Evolutionary conservation across 495 filamentous ascomycete species (phyloP).

Genomic region (Platismatia glauca): DNA sequence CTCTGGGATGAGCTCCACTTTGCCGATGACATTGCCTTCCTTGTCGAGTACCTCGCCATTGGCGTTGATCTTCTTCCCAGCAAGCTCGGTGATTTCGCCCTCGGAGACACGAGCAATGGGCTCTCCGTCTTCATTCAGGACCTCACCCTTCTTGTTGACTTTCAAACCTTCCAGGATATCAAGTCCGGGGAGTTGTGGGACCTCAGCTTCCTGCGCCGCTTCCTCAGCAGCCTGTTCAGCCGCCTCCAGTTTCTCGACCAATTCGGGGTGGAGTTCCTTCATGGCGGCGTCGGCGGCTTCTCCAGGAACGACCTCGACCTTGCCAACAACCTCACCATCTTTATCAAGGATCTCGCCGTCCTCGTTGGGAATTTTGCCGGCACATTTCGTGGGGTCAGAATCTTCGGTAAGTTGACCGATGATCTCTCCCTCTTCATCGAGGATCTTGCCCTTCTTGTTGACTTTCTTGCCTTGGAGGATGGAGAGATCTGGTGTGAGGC

Average conservation of each 20-base stretch:
- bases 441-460: slow-evolving; percentile 48
- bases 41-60: slow-evolving; percentile 41
- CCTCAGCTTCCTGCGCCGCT: slow-evolving; percentile 36
- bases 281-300: slow-evolving; percentile 45
- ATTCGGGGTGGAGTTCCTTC: slow-evolving; percentile 38
- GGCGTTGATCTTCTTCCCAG: slow-evolving; percentile 45
- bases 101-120: slow-evolving; percentile 41
- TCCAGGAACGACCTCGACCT: slow-evolving; percentile 41
- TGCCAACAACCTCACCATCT: slow-evolving; percentile 41
- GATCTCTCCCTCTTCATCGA: slow-evolving; percentile 44
- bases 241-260: slow-evolving; percentile 30
- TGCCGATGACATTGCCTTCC: slow-evolving; percentile 33
- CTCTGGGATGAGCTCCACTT: slow-evolving; percentile 25
- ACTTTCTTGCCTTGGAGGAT: slow-evolving; percentile 44
- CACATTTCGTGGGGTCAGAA: slow-evolving; percentile 42
- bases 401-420: slow-evolving; percentile 45
- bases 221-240: slow-evolving; percentile 19
- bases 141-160: slow-evolving; percentile 66
- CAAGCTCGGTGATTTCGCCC: slow-evolving; percentile 37
- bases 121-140: slow-evolving; percentile 48
- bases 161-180: slow-evolving; percentile 52
- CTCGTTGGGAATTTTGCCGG: slow-evolving; percentile 43
- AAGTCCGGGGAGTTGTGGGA: slow-evolving; percentile 27
- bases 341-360: slow-evolving; percentile 44
- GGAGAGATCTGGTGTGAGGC: slow-evolving; percentile 35